Evolutionary conservation across 805 yeast genomes (phyloP).

Genomic region (Candida sakaeoensis): DNA sequence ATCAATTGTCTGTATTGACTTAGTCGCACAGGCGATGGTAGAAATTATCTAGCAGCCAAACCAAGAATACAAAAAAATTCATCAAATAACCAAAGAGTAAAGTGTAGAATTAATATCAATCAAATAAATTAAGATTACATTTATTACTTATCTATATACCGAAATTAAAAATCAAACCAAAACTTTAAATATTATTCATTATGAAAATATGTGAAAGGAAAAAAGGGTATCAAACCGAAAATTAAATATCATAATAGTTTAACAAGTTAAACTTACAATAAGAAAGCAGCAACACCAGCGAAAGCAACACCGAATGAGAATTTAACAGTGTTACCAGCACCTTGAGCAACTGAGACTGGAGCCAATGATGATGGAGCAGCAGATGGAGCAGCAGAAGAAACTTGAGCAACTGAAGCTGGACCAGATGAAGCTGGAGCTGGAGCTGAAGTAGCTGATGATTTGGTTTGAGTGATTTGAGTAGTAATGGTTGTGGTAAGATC

Average conservation of each 20-base stretch:
- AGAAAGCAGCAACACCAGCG: slow-evolving; percentile 6
- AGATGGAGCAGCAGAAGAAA: not conserved
- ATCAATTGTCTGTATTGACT: too few relatives aligned
- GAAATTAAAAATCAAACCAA: slow-evolving; percentile 3
- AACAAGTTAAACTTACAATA: slow-evolving; percentile 2
- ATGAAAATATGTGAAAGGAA: slow-evolving; percentile 1
- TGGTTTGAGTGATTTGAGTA: slow-evolving; percentile 10
- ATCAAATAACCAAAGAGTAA: too few relatives aligned
- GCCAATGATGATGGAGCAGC: slow-evolving; percentile 1
- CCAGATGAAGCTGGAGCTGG: slow-evolving; percentile 10
- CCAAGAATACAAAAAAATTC: too few relatives aligned
- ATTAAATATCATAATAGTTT: not conserved
- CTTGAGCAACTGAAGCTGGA: slow-evolving; percentile 1
- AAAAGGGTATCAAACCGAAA: slow-evolving; percentile 5
- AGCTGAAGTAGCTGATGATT: slow-evolving; percentile 19
- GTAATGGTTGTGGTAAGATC: not conserved
- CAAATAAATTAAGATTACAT: not conserved
- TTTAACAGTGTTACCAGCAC: slow-evolving; percentile 6
- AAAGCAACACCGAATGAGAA: slow-evolving; percentile 6
- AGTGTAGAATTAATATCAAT: too few relatives aligned
- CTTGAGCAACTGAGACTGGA: slow-evolving; percentile 6
- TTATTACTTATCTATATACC: slow-evolving; percentile 1
- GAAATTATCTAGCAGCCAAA: too few relatives aligned
- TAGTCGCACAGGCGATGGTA: too few relatives aligned
- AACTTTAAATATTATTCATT: not conserved